These are phyloP conservation scores for Salix udensis DNA, from an alignment of 345 rosid genomes.

Conservation along the genomic window DNA sequence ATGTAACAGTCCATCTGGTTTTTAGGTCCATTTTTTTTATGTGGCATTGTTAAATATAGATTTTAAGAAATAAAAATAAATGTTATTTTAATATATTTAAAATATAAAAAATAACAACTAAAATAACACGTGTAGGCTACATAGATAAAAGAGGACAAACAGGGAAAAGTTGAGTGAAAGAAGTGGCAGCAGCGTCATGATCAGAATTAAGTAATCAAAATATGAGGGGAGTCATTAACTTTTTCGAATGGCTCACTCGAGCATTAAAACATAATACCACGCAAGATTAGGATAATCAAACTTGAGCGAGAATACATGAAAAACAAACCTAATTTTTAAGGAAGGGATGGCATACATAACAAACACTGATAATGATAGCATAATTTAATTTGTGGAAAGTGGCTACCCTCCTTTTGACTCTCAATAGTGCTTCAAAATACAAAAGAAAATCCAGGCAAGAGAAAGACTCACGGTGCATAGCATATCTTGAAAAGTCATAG, in stretches of 20 bases:
- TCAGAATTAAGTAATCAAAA: neutral
- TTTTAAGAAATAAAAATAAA: no score
- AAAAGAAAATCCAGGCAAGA: neutral
- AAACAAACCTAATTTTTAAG: neutral
- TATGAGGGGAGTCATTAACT: neutral
- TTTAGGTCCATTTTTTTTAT: no score
- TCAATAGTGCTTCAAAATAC: neutral
- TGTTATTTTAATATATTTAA: no score
- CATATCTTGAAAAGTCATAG: constrained; percentile 12
- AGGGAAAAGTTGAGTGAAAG: neutral
- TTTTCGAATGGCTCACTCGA: neutral
- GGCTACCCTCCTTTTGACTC: constrained; percentile 19
- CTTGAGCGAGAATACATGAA: neutral
- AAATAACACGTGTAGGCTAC: no score
- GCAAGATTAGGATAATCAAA: neutral
- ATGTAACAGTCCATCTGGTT: no score
- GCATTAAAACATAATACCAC: no score
- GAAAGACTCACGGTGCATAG: neutral
- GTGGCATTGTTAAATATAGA: no score
- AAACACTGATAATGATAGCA: constrained; percentile 9
- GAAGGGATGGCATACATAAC: neutral
- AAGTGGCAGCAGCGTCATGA: constrained; percentile 8
- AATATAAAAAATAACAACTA: no score
- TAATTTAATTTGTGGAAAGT: constrained; percentile 8
- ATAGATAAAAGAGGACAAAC: neutral